Conservation (phyloP, 1,139 yeast genomes). For the Kodamaea plutei region DNA sequence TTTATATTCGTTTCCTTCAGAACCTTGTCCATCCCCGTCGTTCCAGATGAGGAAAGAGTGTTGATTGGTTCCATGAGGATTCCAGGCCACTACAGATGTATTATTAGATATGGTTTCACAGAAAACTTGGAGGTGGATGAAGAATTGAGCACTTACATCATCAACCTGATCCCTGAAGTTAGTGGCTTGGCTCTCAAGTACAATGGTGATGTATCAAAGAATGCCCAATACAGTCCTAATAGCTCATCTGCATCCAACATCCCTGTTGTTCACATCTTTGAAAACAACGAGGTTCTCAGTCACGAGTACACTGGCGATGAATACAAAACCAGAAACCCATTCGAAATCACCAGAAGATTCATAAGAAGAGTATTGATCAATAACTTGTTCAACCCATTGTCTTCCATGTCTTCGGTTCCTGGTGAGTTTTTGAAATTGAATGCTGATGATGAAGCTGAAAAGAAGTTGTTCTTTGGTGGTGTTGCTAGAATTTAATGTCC, state of each 20-base stretch:
- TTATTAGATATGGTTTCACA: slow-evolving; percentile 45
- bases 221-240: too few relatives aligned
- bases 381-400: slow-evolving; percentile 26
- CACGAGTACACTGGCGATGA: slow-evolving; percentile 17
- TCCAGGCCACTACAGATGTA: slow-evolving; percentile 44
- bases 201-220: slow-evolving; percentile 5
- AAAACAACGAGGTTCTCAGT: slow-evolving; percentile 29
- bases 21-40: slow-evolving; percentile 38
- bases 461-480: slow-evolving; percentile 28
- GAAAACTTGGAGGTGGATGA: slow-evolving; percentile 32
- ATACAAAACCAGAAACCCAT: slow-evolving; percentile 17
- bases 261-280: slow-evolving; percentile 35
- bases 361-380: slow-evolving; percentile 23
- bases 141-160: slow-evolving; percentile 22
- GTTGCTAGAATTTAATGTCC: slow-evolving; percentile 16
- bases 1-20: slow-evolving; percentile 41
- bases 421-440: slow-evolving; percentile 22
- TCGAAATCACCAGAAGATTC: slow-evolving; percentile 12
- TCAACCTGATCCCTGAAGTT: slow-evolving; percentile 22
- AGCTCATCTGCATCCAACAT: slow-evolving; percentile 8
- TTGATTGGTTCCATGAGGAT: slow-evolving; percentile 36
- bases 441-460: slow-evolving; percentile 19
- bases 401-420: slow-evolving; percentile 23
- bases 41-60: slow-evolving; percentile 34
- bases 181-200: slow-evolving; percentile 10